phyloP scores from a whole-genome alignment of 345 rosid genomes.

The Crucihimalaya himalaica region DNA sequence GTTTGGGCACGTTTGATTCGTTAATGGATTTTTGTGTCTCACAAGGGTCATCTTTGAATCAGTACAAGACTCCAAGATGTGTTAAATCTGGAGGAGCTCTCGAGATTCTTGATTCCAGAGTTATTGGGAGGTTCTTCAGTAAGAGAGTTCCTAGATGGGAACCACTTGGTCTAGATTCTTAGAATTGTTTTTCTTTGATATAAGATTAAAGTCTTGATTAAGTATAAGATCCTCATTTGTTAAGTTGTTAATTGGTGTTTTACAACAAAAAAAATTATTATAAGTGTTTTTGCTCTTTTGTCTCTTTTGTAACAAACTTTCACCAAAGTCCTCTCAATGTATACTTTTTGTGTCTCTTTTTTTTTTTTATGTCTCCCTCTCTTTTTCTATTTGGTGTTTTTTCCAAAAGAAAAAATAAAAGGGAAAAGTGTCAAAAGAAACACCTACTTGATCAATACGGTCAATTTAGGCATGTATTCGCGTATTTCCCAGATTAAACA shows the following conservation, averaged over 20 bases:
- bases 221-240: constrained; percentile 28
- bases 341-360: constrained; percentile 25
- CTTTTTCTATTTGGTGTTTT: constrained; percentile 5
- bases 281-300: constrained; percentile 9
- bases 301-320: constrained; percentile 40
- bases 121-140: constrained; percentile 68
- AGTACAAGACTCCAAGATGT: constrained; percentile 94
- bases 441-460: too few relatives aligned
- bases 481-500: too few relatives aligned
- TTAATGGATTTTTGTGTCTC: constrained; percentile 87
- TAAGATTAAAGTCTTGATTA: constrained; percentile 21
- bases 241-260: constrained; percentile 25
- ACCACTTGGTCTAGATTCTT: constrained; percentile 54
- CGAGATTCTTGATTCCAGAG: constrained; percentile 69
- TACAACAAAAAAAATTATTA: too few relatives aligned
- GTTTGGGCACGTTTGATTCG: constrained; percentile 68
- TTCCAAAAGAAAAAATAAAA: neutral
- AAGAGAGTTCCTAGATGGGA: constrained; percentile 67
- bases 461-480: too few relatives aligned
- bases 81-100: constrained; percentile 66
- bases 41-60: constrained; percentile 90
- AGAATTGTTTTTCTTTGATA: neutral
- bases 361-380: neutral
- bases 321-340: constrained; percentile 33
- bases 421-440: too few relatives aligned